Base-by-base conservation (phyloP, 768 basidiomycete genomes). In the Rhodocollybia butyracea region DNA sequence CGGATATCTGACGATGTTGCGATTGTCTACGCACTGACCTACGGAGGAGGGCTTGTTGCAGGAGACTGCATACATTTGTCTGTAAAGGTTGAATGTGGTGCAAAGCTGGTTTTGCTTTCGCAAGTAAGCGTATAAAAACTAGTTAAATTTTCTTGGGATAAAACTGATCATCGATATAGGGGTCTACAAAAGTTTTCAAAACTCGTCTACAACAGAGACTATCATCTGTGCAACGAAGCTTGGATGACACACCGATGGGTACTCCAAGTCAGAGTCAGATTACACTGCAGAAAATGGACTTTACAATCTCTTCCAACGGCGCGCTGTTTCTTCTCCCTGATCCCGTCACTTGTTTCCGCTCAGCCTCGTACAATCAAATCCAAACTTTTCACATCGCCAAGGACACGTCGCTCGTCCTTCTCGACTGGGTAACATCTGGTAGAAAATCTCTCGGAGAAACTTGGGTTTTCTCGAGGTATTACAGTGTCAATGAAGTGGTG, bases 121-220 rank as follows among this genome's bases (percentile, higher is more conserved):
- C 95, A 98, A 80, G 95, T 89, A 56, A 66, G 48, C 34, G 77
- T 67, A 29, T 31, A 54, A 8, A 30, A 32, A 51, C 51, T 26
- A 51, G 40, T 34, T 52, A 22, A 21, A 41, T 22, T 45, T 43
- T 36, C 17, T 42, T 34, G 19, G 41, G 19, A 42, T 31, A 26
- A 54, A 19, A 30, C 51, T 21, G 53, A 41, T 42, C 39, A 46
- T 50, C 45, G 39, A 36, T 38, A 31, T 61, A 94, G 93, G 91
- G 93, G 30, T 91, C 89, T 3, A 98, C 95, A 10, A 98, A 98
- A 68, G 89, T 98, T 19, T 98, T 96, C 77, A 95, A 94, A 70
- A 74, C 77, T 19, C 83, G 94, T 22, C 69, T 76, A 7, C 84
- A 82, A n/a, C 75, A 77, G 56, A 77, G 85, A 34, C 74, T 78